These are phyloP conservation scores for Leptographium flavum DNA, from an alignment of 2,329 filamentous ascomycete genomes.

Conservation along the genomic window DNA sequence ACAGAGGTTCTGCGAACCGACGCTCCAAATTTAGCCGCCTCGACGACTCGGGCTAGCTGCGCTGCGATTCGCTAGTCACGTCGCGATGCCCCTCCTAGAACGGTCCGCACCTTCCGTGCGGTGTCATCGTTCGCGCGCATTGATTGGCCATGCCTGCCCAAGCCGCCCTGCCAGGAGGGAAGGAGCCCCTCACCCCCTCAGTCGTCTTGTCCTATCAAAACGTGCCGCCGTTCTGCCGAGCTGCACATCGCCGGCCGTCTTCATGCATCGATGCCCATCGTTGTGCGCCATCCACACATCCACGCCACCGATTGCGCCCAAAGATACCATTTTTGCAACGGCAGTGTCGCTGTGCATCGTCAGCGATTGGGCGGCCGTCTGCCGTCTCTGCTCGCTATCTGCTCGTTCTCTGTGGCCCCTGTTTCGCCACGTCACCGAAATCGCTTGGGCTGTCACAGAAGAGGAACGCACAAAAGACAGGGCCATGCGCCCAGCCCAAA, in stretches of 20 bases:
- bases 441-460: background rate
- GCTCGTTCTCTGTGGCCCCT: background rate
- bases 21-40: too few species aligned
- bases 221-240: background rate
- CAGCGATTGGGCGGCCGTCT: background rate
- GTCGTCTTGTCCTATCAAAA: background rate
- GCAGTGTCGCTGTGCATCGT: background rate
- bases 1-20: too few species aligned
- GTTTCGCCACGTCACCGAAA: background rate
- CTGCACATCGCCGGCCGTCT: background rate
- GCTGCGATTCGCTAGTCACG: too few species aligned
- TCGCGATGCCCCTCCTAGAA: too few species aligned
- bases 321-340: background rate
- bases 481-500: background rate
- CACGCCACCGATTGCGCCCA: background rate
- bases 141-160: background rate
- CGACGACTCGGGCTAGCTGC: too few species aligned
- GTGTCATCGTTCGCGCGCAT: background rate
- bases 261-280: background rate
- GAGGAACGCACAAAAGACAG: background rate
- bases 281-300: background rate
- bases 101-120: background rate
- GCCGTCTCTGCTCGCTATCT: background rate
- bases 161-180: background rate
- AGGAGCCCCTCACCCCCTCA: background rate